A percentile compares a stretch with the other conserved stretches of the same genome.
phyloP scores from a whole-genome alignment of 2,329 filamentous ascomycete species.

The Fusarium devonianum region DNA sequence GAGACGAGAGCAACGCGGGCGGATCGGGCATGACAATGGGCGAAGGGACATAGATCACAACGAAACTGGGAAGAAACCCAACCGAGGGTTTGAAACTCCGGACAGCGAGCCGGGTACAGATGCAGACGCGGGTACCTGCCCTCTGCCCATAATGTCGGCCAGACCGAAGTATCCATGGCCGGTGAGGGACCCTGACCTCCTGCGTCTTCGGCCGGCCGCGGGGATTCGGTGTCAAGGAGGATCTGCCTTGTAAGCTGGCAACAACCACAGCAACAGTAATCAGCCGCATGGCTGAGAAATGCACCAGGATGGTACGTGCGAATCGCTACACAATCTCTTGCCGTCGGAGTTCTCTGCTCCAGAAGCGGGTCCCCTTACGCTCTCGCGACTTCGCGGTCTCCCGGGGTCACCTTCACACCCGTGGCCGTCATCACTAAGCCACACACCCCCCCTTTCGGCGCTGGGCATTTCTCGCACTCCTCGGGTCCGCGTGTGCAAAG shows the following conservation, averaged over 20 bases:
- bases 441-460: slow-evolving; percentile 26
- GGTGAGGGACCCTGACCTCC: slow-evolving; percentile 27
- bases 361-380: slow-evolving; percentile 6
- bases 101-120: slow-evolving; percentile 25
- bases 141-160: slow-evolving; percentile 1
- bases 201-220: slow-evolving; percentile 21
- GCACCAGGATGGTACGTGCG: slow-evolving; percentile 17
- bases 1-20: neutral
- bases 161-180: slow-evolving; percentile 30
- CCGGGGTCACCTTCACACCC: slow-evolving; percentile 28
- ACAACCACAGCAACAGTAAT: neutral
- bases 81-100: too few species aligned
- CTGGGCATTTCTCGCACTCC: slow-evolving; percentile 36
- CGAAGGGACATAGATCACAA: neutral
- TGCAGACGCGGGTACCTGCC: slow-evolving; percentile 18
- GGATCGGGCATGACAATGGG: slow-evolving; percentile 2
- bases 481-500: slow-evolving; percentile 46
- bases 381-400: slow-evolving; percentile 32
- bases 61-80: slow-evolving; percentile 7
- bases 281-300: slow-evolving; percentile 10
- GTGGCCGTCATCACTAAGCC: slow-evolving; percentile 28
- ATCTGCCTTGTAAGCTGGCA: neutral
- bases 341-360: slow-evolving; percentile 16
- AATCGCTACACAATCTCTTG: slow-evolving; percentile 10
- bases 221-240: slow-evolving; percentile 11